Base-by-base conservation (phyloP, 768 basidiomycete genomes). In the Lentinula lateritia region DNA sequence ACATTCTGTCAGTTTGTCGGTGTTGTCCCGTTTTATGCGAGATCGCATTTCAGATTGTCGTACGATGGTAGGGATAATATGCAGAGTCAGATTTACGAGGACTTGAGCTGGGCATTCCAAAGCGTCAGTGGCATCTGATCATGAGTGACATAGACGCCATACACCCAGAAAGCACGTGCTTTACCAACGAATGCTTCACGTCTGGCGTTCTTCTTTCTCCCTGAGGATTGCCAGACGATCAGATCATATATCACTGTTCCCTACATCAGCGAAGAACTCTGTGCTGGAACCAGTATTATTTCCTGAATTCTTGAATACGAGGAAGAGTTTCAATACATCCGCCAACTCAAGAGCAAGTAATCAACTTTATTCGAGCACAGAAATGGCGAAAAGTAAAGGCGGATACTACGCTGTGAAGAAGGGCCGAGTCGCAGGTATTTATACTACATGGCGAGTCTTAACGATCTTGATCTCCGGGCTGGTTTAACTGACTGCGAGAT, bases 401-500 rank as follows among this genome's bases (percentile, higher is more conserved):
- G 5, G 18, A 7, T 92, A 81, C 70, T 94, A 93, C 69, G 89
- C 91, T 28, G 92, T 96, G 7, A 78, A 75, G 39, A 76, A 71
- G n/a, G 93, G 93, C 9, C 74, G 76, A 39, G 64, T 67, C 10
- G 79, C 86, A 0, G 93, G 93, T 0, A 75, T 95, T 4, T 95
- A 87, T 70, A 61, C 63, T 2, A 81, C 85, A 32, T 96, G 94
- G 93, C 90, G 67, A 65, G 78, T 8, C 20, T 41, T 4, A 28
- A 6, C n/a, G n/a, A 43, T 16, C 5, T 5, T 18, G 15, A 16
- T 46, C 16, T 35, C 32, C 34, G 10, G 18, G 6, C 66, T 18
- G 50, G 15, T 9, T 39, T 18, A n/a, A 34, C 52, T 53, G 12
- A 35, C 58, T 41, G 50, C n/a, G 5, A 15, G 2, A 16, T 35